Base-by-base conservation (phyloP, 1,284 basidiomycete species). In the Boletus hoseneyae region DNA sequence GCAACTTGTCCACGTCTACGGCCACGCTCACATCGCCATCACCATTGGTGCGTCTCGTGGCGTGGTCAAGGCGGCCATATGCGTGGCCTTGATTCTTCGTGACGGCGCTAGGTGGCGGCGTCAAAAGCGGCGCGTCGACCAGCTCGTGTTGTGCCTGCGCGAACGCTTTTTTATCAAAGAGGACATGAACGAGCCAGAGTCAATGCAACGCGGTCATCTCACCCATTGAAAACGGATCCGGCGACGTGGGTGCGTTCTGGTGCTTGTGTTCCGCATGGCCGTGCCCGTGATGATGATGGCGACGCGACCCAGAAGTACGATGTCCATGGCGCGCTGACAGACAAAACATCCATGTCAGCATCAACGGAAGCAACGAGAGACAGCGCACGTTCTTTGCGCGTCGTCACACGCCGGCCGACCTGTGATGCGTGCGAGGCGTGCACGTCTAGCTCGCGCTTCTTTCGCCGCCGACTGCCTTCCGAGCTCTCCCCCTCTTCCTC, bases 161-260 rank as follows among this genome's bases (percentile, higher is more conserved):
- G 15, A 65, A 62, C 3, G 58, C 59, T n/a, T 63, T 37, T 16
- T 11, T 12, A 30, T 30, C 29, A 30, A 30, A 30, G 23, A 33
- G 2, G n/a, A 16, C 6, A 40, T 30, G 29, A 30, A 30, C 29
- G 29, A 13, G 11, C 12, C 29, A 7, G 6, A 6, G 4, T 12
- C 12, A 12, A 13, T 30, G 12, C 29, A 30, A 30, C 29, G 11
- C 3, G 29, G 29, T 13, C 29, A 30, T 30, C 59, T 44, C 10
- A 67, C 62, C 62, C 11, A 42, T 40, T 16, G 63, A 51, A 32
- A 62, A 62, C 9, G 57, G 53, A 49, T 65, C 61, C 1, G 53
- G 55, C 6, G 56, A 47, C 0, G 49, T 3, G 1, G 46, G 36
- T 19, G 19, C 1, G 3, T 39, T 23, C 5, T 30, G 8, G 29